Percentiles rank a stretch among this genome's conserved stretches.
Evolutionary conservation across 495 filamentous ascomycete species (phyloP).

Genomic region (Bathelium albidoporum): DNA sequence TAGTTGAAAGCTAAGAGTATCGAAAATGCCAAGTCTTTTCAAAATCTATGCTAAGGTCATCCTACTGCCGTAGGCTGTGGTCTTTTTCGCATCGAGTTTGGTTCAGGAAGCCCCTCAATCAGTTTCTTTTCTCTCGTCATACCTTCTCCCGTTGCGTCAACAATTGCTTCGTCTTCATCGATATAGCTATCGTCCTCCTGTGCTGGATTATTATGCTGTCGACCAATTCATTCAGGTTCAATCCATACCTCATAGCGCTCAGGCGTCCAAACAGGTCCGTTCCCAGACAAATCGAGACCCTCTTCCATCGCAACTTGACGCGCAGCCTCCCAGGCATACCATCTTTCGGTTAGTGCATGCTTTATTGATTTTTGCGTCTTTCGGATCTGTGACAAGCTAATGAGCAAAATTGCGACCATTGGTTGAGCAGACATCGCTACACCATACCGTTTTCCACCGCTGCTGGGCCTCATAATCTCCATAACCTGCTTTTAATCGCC

Average conservation of each 20-base stretch:
- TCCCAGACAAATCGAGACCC: constrained; percentile 41
- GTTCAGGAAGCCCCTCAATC: neutral
- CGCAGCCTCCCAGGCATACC: constrained; percentile 84
- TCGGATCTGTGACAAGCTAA: constrained; percentile 39
- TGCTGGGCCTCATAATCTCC: constrained; percentile 52
- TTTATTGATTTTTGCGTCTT: constrained; percentile 69
- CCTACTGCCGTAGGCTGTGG: neutral
- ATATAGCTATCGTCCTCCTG: neutral
- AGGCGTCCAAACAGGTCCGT: constrained; percentile 8
- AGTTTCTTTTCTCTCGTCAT: neutral
- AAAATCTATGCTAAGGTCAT: neutral
- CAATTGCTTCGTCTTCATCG: neutral
- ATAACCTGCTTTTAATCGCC: constrained; percentile 53
- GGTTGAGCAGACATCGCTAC: neutral
- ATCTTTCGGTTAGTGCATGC: constrained; percentile 75
- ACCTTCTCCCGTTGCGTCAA: neutral
- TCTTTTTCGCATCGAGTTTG: neutral
- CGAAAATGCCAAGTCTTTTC: neutral
- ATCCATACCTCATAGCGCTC: constrained; percentile 6
- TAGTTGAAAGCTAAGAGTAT: too few relatives aligned
- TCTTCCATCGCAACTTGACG: constrained; percentile 54
- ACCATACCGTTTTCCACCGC: constrained; percentile 54
- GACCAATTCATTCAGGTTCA: neutral
- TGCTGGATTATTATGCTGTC: neutral
- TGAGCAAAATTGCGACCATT: neutral